phyloP scores from a whole-genome alignment of 371 early-diverging fungal genomes.

The Mucor sp. region DNA sequence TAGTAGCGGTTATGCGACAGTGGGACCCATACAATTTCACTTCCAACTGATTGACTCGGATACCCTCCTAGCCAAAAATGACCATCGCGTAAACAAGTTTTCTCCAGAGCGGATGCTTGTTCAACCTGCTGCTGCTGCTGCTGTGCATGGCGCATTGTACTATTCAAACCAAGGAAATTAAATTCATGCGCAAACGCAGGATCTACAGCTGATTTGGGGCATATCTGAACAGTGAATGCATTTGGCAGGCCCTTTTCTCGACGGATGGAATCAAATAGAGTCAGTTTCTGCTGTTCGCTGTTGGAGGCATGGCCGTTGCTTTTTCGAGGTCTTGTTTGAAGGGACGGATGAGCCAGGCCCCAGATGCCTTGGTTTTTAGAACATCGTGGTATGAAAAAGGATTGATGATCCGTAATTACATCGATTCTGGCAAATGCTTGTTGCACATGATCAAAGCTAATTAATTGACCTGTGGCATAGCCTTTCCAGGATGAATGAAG shows the following conservation, averaged over 20 bases:
- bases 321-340: conserved; percentile 3
- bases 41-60: conserved; percentile 11
- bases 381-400: conserved; percentile 10
- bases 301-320: not conserved
- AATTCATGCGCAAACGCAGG: conserved; percentile 3
- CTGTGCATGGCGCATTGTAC: not conserved
- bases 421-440: conserved; percentile 3
- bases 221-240: conserved; percentile 12
- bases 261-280: conserved; percentile 8
- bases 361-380: conserved; percentile 12
- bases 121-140: not conserved
- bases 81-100: conserved; percentile 5
- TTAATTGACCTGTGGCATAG: conserved; percentile 5
- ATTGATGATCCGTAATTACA: conserved; percentile 8
- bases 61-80: conserved; percentile 16
- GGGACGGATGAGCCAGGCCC: conserved; percentile 5
- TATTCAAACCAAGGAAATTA: conserved; percentile 1
- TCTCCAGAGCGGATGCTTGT: not conserved
- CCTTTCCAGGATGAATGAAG: conserved; percentile 11
- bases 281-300: not conserved
- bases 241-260: conserved; percentile 7
- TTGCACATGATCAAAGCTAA: not conserved
- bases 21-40: conserved; percentile 16
- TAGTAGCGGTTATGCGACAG: conserved; percentile 6
- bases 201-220: conserved; percentile 15